These are phyloP conservation scores for Plasmodiophora brassicae DNA, from an alignment of 208 protist genomes.

Conservation along the genomic window DNA sequence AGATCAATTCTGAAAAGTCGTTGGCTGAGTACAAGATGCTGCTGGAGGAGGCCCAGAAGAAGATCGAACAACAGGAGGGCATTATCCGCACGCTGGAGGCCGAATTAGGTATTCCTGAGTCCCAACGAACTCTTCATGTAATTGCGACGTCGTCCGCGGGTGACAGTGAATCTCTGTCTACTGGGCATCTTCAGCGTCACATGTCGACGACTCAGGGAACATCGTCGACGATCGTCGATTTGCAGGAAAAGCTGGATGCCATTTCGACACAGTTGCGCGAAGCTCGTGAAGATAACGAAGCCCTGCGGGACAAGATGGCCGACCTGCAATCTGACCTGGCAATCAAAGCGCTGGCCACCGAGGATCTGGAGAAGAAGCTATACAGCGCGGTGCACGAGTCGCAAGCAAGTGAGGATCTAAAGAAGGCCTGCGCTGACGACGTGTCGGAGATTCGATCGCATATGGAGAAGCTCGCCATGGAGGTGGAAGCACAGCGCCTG, in stretches of 20 bases:
- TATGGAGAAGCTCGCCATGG: background rate
- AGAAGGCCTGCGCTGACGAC: background rate
- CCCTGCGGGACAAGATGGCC: background rate
- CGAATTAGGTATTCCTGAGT: background rate
- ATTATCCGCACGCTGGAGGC: background rate
- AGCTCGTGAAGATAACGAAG: background rate
- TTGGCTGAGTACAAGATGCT: constrained; percentile 47
- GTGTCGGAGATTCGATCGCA: background rate
- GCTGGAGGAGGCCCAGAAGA: constrained; percentile 18
- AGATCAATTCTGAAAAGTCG: constrained; percentile 48
- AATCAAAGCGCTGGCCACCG: background rate
- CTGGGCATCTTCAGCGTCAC: too few species aligned
- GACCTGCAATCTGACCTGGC: background rate
- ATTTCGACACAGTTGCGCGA: background rate
- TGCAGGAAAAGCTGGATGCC: background rate
- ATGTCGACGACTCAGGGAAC: background rate
- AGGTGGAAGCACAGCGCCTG: background rate
- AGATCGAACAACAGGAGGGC: background rate
- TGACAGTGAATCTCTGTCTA: background rate
- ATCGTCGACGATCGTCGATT: background rate
- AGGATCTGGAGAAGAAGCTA: background rate
- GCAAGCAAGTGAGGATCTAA: background rate
- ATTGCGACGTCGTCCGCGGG: background rate
- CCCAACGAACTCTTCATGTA: too few species aligned
- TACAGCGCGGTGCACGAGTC: background rate